phyloP scores from a whole-genome alignment of 1,139 yeast genomes.

The Pichia sp. region DNA sequence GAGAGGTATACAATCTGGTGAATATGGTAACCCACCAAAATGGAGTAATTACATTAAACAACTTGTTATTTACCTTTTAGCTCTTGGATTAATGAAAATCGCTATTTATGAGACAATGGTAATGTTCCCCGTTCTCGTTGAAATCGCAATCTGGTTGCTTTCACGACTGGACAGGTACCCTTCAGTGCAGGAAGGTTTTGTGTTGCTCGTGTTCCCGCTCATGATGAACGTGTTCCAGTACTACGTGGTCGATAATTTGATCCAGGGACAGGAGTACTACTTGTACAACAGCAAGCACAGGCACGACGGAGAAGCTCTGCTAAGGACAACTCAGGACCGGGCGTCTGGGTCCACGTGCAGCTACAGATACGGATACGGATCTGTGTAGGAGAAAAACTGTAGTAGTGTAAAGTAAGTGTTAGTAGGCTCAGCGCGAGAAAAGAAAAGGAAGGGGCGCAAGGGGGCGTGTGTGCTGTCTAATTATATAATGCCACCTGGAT shows the following conservation, averaged over 20 bases:
- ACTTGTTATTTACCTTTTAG: conserved; percentile 55
- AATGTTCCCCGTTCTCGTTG: conserved; percentile 47
- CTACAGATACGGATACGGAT: too few species aligned
- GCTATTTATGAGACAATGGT: conserved; percentile 49
- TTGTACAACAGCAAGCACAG: neutral
- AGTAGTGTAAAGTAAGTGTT: too few species aligned
- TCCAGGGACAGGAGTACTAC: conserved; percentile 47
- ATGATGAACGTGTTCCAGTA: conserved; percentile 83
- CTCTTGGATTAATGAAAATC: conserved; percentile 49
- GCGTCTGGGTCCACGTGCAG: too few species aligned
- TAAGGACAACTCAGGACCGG: too few species aligned
- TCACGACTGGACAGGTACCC: conserved; percentile 81
- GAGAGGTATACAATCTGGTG: conserved; percentile 68
- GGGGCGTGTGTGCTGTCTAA: too few species aligned
- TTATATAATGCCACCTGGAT: too few species aligned
- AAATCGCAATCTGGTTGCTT: conserved; percentile 52
- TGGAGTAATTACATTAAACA: conserved; percentile 66
- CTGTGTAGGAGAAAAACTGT: too few species aligned
- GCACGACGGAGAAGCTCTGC: too few species aligned
- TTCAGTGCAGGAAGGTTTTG: conserved; percentile 74
- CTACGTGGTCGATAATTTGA: conserved; percentile 78
- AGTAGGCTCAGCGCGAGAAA: too few species aligned
- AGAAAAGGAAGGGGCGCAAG: too few species aligned
- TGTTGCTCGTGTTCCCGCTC: conserved; percentile 74
- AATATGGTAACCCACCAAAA: conserved; percentile 72